Evolutionary conservation across 345 rosid genomes (phyloP), one percentile per base, ranked within the genome.

Genomic region (Murraya paniculata): DNA sequence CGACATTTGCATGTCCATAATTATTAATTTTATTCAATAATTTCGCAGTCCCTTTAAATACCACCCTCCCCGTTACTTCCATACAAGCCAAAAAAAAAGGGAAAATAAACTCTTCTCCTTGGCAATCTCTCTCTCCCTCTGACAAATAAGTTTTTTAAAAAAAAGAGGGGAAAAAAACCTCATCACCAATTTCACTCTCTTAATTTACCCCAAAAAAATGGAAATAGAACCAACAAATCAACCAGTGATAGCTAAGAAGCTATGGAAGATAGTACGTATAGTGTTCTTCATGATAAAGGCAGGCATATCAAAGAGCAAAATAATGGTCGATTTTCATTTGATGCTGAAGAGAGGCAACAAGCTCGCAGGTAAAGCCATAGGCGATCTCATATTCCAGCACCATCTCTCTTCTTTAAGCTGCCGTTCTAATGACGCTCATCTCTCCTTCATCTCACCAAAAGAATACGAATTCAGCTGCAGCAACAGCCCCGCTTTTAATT

Each of bases 401-500:
- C 84, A 89, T 1, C 57, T 53, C 85, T 81, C 90, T 8, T 77
- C 87, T 59, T 84, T 93, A 87, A 84, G 92, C 22, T 95, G 98
- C 84, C 91, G 91, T 21, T 90, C 97, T 21, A 76, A 76, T 67
- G 92, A 91, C 71, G 81, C 92, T 70, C 80, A 79, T 21, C 80
- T 90, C 28, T 86, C 93, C 36, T 91, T 90, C 87, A 33, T 91
- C 6, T 89, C 92, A 33, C 92, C 94, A 0, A 79, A 86, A 0
- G 98, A 93, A 58, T 93, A 93, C 77, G 99, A 95, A 85, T 95
- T 95, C 84, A 92, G 98, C 88, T 95, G 99, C 87, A 95, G 98
- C 87, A 93, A 93, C 86, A 93, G 89, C 85, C 99, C 98, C 0
- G 83, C 88, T 39, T 70, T 80, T 68, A 53, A 16, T 39, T 67